Evolutionary conservation across 169 alveolate genomes (phyloP).

Genomic region (Plasmodium relictum): DNA sequence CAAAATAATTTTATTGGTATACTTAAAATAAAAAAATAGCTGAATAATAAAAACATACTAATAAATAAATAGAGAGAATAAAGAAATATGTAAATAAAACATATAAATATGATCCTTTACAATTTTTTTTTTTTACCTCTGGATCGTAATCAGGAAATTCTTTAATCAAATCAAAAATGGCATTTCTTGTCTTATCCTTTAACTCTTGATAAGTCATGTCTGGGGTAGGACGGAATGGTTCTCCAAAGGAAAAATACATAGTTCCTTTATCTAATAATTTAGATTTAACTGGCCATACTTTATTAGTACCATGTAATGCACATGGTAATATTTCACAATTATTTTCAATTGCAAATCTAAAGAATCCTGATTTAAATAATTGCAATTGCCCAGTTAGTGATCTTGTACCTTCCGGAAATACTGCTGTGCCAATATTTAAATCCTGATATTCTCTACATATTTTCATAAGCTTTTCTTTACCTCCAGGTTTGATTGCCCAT

Average conservation of each 20-base stretch:
- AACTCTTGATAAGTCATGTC: conserved; percentile 76
- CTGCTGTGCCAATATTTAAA: conserved; percentile 73
- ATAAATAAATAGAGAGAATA: neutral
- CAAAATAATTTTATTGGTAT: neutral
- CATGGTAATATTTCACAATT: conserved; percentile 89
- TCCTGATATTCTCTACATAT: conserved; percentile 71
- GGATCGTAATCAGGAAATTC: conserved; percentile 77
- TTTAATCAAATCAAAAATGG: conserved; percentile 61
- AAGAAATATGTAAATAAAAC: neutral
- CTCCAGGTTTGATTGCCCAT: conserved; percentile 84
- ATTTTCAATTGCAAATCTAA: conserved; percentile 90
- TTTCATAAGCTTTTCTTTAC: conserved; percentile 79
- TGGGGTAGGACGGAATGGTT: conserved; percentile 79
- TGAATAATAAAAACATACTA: neutral
- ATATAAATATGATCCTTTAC: neutral
- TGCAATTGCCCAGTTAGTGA: conserved; percentile 87
- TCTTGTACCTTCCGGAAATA: conserved; percentile 93
- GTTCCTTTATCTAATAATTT: conserved; percentile 81
- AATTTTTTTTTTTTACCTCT: conserved; percentile 27
- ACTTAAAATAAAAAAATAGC: neutral
- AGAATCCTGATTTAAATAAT: conserved; percentile 91
- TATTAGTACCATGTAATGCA: conserved; percentile 81
- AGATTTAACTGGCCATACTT: conserved; percentile 83
- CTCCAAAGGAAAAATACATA: conserved; percentile 82
- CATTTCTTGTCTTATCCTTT: conserved; percentile 72